Base-by-base conservation (phyloP, 495 filamentous ascomycete genomes). In the Choiromyces venosus region DNA sequence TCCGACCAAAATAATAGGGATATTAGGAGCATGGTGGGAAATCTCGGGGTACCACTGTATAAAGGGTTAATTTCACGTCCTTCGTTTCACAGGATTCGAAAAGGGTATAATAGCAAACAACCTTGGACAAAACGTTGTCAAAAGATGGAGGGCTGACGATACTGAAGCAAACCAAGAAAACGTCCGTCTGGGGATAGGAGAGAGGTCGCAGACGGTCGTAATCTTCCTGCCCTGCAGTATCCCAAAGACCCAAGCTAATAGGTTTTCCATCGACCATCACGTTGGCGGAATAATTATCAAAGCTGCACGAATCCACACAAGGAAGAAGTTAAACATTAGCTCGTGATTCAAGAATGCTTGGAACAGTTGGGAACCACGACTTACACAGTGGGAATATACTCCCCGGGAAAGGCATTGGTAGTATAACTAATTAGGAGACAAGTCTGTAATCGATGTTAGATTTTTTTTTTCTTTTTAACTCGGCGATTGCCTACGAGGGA, bases 321-420 rank as follows among this genome's bases (percentile, higher is more conserved):
- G 75, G 46, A 71, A 25, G 68, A 25, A 37, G 25, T 35, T 39
- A 73, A 44, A 66, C 71, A 44, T 35, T 66, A 35, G 70, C 12
- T 16, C 39, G 64, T 25, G 66, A 73, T 73, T 29, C 25, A 18
- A 33, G 52, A 6, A 14, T 33, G 3, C 0, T 56, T 14, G 29
- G 66, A 69, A 46, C 70, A 61, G 35, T 42, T 69, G 70, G 72
- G n/a, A 29, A 72, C 65, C 67, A 66, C 66, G 69, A 89, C 92
- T 86, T 85, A 98, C 94, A 98, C 96, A 73, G 95, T 99, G 78
- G 95, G 95, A 82, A 99, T 97, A 82, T 99, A 99, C 86, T 99
- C 95, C 77, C 95, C 95, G 21, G 95, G 95, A 83, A 99, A 99
- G 56, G 95, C 95, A 86, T 99, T 99, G 67, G 95, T 99, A 52